Evolutionary conservation across 1,284 basidiomycete species (phyloP).

Genomic region (Cryptococcus sp.): DNA sequence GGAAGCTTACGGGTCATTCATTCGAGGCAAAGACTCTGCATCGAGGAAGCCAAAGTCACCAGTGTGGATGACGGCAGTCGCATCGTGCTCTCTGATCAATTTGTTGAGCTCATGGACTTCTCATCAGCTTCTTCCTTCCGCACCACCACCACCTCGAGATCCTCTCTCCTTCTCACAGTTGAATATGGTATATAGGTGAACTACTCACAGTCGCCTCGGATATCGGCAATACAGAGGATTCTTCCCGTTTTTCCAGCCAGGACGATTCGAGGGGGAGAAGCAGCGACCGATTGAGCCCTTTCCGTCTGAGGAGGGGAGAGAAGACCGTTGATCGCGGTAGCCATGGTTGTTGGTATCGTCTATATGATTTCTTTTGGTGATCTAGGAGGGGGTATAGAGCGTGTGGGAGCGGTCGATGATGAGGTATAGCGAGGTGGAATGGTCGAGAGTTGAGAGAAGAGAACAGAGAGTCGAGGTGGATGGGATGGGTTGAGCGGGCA

Average conservation of each 20-base stretch:
- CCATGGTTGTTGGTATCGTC: neutral
- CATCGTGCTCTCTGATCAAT: constrained; percentile 79
- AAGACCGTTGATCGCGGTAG: constrained; percentile 20
- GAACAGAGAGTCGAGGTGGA: neutral
- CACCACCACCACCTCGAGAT: too few species aligned
- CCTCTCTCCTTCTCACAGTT: too few species aligned
- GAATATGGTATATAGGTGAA: too few species aligned
- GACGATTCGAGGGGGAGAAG: constrained; percentile 31
- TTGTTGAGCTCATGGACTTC: constrained; percentile 72
- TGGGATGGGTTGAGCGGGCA: neutral
- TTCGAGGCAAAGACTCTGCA: constrained; percentile 71
- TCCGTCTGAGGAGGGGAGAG: constrained; percentile 24
- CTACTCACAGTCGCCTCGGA: constrained; percentile 61
- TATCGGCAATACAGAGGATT: constrained; percentile 93
- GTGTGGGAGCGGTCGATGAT: too few species aligned
- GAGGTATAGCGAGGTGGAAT: neutral
- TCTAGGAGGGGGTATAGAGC: neutral
- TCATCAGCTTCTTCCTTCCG: too few species aligned
- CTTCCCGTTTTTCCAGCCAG: constrained; percentile 56
- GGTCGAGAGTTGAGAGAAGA: neutral
- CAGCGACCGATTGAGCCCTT: constrained; percentile 15
- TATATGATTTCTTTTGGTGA: neutral
- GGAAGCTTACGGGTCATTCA: constrained; percentile 68
- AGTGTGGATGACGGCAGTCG: constrained; percentile 93
- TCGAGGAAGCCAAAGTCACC: constrained; percentile 99